Evolutionary conservation across 306 rosid genomes (phyloP), one percentile per base, ranked within the genome.

Genomic region (Medicago lupulina): DNA sequence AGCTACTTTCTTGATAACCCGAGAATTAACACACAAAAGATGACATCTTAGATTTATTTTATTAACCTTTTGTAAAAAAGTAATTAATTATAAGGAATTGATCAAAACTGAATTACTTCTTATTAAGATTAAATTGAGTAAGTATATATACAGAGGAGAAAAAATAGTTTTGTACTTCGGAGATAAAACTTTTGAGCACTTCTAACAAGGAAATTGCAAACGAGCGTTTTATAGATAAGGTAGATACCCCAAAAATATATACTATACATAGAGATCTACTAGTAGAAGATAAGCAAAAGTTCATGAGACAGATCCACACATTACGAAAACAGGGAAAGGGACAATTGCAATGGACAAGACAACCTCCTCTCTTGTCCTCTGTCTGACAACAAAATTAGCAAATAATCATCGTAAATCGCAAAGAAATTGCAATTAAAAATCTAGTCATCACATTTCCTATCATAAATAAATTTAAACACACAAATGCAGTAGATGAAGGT

Each of bases 251-350:
- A 40, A 40, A 40, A 40, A 40, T 40, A 40, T 8, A 8, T 40
- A 51, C 4, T 15, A 51, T 55, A 17, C 36, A 58, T 23, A 21
- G 2, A 11, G 64, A 23, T 58, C n/a, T 9, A n/a, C n/a, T n/a
- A n/a, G n/a, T n/a, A 61, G 73, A 65, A 46, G 88, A 80, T 74
- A 76, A 83, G 73, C 53, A 9, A 81, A 74, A 11, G n/a, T 47
- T 12, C 2, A 58, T 31, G 63, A 70, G 73, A 76, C 80, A 58
- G 82, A 83, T 80, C 74, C 73, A 76, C 60, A 75, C 50, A 50
- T 50, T 31, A 64, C 50, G 36, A 44, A 65, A 58, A 2, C 6
- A 18, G 11, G 8, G 51, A 43, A 82, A 57, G 38, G 17, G 67
- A 57, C 75, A 50, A 13, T 34, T 7, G 40, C 80, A 40, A 57